Evolutionary conservation across 2,329 filamentous ascomycete species (phyloP).

Genomic region (Ceratocystis colombiana): DNA sequence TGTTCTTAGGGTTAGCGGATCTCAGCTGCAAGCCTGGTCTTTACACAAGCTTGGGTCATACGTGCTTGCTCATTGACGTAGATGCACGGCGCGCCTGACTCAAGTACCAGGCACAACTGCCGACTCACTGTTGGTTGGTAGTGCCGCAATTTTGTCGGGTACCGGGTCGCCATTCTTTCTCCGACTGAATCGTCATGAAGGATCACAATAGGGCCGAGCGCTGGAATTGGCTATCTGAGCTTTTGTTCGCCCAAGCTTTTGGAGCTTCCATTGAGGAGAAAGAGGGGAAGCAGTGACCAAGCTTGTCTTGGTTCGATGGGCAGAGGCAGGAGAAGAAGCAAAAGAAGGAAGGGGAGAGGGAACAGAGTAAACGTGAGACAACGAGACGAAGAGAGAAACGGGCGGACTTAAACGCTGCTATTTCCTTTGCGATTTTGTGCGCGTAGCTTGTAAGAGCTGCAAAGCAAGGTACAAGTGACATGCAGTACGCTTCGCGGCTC

Average conservation of each 20-base stretch:
- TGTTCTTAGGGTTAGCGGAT: too few species aligned
- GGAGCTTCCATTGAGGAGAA: neutral
- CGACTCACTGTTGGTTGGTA: neutral
- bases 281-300: neutral
- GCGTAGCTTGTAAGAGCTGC: neutral
- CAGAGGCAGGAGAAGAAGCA: neutral
- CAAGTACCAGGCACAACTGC: neutral
- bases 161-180: neutral
- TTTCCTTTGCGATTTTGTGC: neutral
- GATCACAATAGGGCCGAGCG: neutral
- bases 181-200: neutral
- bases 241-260: constrained; percentile 7
- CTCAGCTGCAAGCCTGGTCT: too few species aligned
- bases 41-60: too few species aligned
- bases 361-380: neutral
- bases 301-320: neutral
- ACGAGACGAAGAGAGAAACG: neutral
- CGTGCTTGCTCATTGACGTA: too few species aligned
- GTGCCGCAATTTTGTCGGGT: neutral
- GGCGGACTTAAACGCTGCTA: neutral
- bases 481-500: neutral
- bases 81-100: neutral
- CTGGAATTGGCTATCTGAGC: neutral
- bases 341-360: neutral
- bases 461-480: neutral